phyloP scores from a whole-genome alignment of 768 basidiomycete genomes.

The Tricholoma hemisulphureum region DNA sequence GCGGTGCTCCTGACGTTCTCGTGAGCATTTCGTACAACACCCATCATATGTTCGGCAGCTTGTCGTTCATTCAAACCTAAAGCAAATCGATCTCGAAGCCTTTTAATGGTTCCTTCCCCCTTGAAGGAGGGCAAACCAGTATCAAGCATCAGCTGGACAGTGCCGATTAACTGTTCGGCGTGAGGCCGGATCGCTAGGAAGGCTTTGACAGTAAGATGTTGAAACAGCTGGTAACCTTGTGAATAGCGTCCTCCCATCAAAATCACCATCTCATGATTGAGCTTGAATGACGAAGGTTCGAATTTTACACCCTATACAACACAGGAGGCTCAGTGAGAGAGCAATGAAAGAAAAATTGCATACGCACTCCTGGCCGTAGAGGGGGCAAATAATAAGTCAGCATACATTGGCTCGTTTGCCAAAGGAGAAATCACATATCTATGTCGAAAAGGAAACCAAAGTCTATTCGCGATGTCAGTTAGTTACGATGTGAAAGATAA shows the following conservation, averaged over 20 bases:
- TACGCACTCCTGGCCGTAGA: constrained; percentile 68
- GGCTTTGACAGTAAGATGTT: constrained; percentile 90
- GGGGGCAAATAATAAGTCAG: constrained; percentile 28
- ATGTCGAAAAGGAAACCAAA: constrained; percentile 98
- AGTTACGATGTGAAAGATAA: background rate
- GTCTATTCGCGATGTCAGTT: constrained; percentile 47
- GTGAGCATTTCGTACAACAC: constrained; percentile 85
- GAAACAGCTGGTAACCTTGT: constrained; percentile 92
- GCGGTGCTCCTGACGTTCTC: constrained; percentile 92
- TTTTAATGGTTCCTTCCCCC: constrained; percentile 86
- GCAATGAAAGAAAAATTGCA: constrained; percentile 5
- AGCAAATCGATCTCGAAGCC: constrained; percentile 85
- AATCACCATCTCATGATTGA: constrained; percentile 97
- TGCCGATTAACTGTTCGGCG: constrained; percentile 84
- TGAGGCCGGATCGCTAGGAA: constrained; percentile 97
- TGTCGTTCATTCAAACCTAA: constrained; percentile 80
- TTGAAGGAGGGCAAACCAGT: constrained; percentile 97
- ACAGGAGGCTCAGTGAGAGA: background rate
- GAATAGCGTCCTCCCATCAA: constrained; percentile 96
- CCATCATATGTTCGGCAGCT: constrained; percentile 93
- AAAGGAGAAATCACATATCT: constrained; percentile 63
- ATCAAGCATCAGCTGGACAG: constrained; percentile 91
- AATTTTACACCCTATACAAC: constrained; percentile 90
- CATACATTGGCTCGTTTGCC: constrained; percentile 2
- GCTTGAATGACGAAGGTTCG: constrained; percentile 96